These are phyloP conservation scores for Colletotrichum sp. DNA, from an alignment of 2,329 filamentous ascomycete genomes.

Conservation along the genomic window DNA sequence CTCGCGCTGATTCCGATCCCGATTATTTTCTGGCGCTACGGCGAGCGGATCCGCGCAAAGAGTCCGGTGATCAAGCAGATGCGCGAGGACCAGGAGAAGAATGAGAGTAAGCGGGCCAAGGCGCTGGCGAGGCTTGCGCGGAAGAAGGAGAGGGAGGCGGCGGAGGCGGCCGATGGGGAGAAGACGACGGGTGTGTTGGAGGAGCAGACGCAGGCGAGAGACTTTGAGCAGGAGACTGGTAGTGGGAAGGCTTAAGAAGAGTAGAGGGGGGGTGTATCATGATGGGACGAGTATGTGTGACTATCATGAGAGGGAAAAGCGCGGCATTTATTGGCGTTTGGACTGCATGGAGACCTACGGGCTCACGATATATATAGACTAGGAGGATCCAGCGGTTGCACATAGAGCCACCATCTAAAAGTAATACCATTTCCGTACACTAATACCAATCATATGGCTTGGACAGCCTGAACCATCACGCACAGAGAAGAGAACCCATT, in stretches of 20 bases:
- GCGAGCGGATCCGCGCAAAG: slow-evolving; percentile 55
- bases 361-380: neutral
- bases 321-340: neutral
- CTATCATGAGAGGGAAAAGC: neutral
- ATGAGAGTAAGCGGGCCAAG: slow-evolving; percentile 35
- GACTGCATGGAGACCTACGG: neutral
- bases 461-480: neutral
- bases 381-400: neutral
- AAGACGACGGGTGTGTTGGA: slow-evolving; percentile 2
- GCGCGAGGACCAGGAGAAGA: slow-evolving; percentile 48
- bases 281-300: neutral
- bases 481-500: neutral
- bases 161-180: neutral
- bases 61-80: slow-evolving; percentile 53
- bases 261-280: neutral
- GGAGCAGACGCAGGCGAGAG: neutral
- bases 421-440: neutral
- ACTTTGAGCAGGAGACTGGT: neutral
- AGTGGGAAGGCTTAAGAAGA: neutral
- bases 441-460: neutral
- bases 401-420: neutral
- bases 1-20: slow-evolving; percentile 80
- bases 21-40: slow-evolving; percentile 75
- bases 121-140: slow-evolving; percentile 30
- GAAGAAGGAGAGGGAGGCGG: slow-evolving; percentile 23